Conservation (phyloP, 257 asterid species). For the Ocimum tenuiflorum region DNA sequence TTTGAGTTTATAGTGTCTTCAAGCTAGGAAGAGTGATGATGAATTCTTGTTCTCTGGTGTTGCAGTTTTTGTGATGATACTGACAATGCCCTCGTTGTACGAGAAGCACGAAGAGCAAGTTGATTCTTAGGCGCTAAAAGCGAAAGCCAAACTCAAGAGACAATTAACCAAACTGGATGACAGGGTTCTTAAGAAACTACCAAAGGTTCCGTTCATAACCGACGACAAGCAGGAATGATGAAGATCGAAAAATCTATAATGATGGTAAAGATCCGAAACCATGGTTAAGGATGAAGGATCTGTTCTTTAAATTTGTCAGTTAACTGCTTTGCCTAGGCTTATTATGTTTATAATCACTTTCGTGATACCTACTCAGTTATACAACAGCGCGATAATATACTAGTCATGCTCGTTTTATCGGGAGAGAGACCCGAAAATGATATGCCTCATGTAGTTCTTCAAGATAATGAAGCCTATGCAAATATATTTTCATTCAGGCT, state of each 20-base stretch:
- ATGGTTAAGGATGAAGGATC: constrained; percentile 3
- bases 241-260: constrained; percentile 4
- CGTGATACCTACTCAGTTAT: neutral
- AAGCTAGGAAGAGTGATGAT: neutral
- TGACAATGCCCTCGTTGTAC: constrained; percentile 74
- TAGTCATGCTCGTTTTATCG: neutral
- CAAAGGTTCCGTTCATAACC: constrained; percentile 50
- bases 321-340: constrained; percentile 1
- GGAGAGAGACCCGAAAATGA: neutral
- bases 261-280: constrained; percentile 13
- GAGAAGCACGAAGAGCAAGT: constrained; percentile 85
- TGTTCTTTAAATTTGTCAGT: constrained; percentile 11
- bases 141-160: constrained; percentile 60
- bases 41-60: neutral
- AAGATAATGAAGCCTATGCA: neutral
- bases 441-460: neutral
- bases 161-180: constrained; percentile 74
- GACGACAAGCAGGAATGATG: constrained; percentile 53
- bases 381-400: neutral
- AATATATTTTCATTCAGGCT: too few species aligned
- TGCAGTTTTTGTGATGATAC: constrained; percentile 50
- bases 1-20: neutral
- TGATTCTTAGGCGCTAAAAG: constrained; percentile 69
- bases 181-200: constrained; percentile 77
- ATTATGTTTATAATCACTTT: neutral